Percentiles rank a stretch among this genome's conserved stretches.
phyloP scores from a whole-genome alignment of 2,329 filamentous ascomycete species.

The Penicillium sp. region DNA sequence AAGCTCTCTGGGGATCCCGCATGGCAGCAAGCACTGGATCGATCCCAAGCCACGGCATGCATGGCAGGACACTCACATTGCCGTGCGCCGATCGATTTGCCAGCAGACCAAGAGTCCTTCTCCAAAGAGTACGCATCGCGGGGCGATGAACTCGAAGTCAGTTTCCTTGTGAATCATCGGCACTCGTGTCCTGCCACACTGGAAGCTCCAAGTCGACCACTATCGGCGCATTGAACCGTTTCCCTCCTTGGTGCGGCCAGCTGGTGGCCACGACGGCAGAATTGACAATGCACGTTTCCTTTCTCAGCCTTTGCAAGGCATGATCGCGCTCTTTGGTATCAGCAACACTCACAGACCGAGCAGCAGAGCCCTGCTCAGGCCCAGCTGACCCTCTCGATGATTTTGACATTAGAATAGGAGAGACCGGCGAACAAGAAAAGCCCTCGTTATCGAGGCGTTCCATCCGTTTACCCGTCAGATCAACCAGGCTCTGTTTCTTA shows the following conservation, averaged over 20 bases:
- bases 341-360: conserved; percentile 9
- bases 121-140: conserved; percentile 1
- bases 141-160: conserved; percentile 5
- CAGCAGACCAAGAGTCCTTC: not conserved
- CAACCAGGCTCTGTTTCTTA: conserved; percentile 55
- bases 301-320: conserved; percentile 40
- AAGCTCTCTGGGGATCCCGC: conserved; percentile 16
- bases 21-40: conserved; percentile 11
- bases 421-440: conserved; percentile 9
- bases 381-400: conserved; percentile 8
- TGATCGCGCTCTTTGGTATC: conserved; percentile 7
- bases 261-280: conserved; percentile 70
- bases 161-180: conserved; percentile 6
- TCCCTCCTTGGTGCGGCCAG: conserved; percentile 61
- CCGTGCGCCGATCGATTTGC: conserved; percentile 3
- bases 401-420: conserved; percentile 1
- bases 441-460: conserved; percentile 34
- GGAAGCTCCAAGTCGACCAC: conserved; percentile 79
- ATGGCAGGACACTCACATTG: conserved; percentile 7
- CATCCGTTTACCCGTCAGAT: conserved; percentile 48
- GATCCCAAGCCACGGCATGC: conserved; percentile 21
- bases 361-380: conserved; percentile 1
- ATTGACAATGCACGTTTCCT: conserved; percentile 77
- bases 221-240: conserved; percentile 72
- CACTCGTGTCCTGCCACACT: conserved; percentile 44